These are phyloP conservation scores for Triticum turgidum DNA, from an alignment of 176 grass and related monocot species.

Conservation along the genomic window DNA sequence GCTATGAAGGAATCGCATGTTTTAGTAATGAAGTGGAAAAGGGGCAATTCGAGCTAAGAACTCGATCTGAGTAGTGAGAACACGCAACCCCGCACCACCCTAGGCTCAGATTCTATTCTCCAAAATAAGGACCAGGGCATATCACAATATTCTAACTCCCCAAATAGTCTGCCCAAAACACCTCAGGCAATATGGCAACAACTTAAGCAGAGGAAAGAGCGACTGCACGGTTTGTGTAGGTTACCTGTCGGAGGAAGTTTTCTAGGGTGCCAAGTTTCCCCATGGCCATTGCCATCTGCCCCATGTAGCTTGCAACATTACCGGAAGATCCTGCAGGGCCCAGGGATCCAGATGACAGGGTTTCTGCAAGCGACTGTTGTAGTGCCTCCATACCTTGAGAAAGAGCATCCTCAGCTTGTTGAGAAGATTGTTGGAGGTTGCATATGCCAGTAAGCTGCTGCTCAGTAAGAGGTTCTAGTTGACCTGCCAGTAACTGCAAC, in stretches of 20 bases:
- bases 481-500: conserved; percentile 69
- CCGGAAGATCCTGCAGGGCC: conserved; percentile 57
- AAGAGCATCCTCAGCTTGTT: conserved; percentile 87
- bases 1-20: neutral
- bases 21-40: neutral
- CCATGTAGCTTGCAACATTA: conserved; percentile 92
- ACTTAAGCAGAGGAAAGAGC: conserved; percentile 25
- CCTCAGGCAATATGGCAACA: neutral
- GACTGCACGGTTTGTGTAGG: conserved; percentile 22
- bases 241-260: conserved; percentile 88
- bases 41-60: neutral
- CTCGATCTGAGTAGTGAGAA: neutral
- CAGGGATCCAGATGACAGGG: conserved; percentile 69
- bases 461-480: conserved; percentile 83
- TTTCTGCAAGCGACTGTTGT: conserved; percentile 85
- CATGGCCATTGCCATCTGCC: conserved; percentile 98
- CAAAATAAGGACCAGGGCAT: neutral
- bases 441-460: conserved; percentile 75
- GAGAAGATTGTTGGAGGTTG: conserved; percentile 84
- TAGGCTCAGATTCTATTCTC: neutral
- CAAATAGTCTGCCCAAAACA: neutral
- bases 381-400: conserved; percentile 94
- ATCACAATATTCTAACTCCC: neutral
- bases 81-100: neutral
- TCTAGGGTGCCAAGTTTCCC: conserved; percentile 89